phyloP scores from a whole-genome alignment of 2,329 filamentous ascomycete genomes.

The Talaromyces sp. region DNA sequence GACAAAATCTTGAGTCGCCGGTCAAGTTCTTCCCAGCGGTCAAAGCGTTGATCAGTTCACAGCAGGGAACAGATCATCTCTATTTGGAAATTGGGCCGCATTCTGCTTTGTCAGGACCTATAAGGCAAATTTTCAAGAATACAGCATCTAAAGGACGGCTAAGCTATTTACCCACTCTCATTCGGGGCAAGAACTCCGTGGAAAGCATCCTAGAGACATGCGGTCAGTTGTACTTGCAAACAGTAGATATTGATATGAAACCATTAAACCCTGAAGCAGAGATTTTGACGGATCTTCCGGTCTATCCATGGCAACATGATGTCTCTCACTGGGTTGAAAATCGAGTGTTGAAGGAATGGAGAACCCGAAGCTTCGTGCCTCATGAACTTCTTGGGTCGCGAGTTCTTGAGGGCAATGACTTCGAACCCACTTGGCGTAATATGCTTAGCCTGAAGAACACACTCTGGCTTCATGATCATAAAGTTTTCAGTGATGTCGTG shows the following conservation, averaged over 20 bases:
- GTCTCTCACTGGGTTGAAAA: background rate
- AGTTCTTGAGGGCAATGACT: background rate
- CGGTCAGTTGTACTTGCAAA: background rate
- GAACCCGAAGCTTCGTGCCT: background rate
- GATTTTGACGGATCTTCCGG: background rate
- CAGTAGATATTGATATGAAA: background rate
- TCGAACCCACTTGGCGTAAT: conserved; percentile 1
- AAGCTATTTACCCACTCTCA: background rate
- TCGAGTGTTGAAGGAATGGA: background rate
- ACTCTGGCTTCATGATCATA: conserved; percentile 18
- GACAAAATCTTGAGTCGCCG: conserved; percentile 9
- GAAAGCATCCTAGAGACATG: background rate
- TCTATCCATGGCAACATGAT: background rate
- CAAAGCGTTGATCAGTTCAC: background rate
- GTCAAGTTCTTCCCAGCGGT: conserved; percentile 18
- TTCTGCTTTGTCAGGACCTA: conserved; percentile 21
- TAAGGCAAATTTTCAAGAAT: conserved; percentile 15
- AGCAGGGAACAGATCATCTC: background rate
- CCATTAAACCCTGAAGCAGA: background rate
- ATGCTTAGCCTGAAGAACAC: background rate
- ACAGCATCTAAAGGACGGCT: background rate
- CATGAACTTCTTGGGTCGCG: background rate
- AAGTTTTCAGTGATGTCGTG: background rate
- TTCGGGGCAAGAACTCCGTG: background rate
- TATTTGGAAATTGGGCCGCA: conserved; percentile 20